Evolutionary conservation across 805 yeast species (phyloP).

Genomic region (Zygosaccharomyces siamensis): DNA sequence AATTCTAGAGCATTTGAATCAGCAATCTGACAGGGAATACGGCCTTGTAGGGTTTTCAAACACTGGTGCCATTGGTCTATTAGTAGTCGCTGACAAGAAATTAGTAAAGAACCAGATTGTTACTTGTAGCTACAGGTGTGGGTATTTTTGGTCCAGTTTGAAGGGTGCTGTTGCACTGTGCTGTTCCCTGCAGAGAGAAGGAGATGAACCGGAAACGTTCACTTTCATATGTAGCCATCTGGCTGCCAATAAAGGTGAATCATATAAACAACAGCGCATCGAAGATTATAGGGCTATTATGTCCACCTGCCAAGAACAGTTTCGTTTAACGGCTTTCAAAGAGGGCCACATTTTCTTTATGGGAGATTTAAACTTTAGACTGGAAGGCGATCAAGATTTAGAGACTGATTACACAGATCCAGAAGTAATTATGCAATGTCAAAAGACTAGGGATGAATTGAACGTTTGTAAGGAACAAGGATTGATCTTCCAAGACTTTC

Average conservation of each 20-base stretch:
- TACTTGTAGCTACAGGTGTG: constrained; percentile 44
- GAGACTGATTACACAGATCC: constrained; percentile 16
- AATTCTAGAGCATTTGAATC: constrained; percentile 35
- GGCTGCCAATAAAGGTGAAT: constrained; percentile 69
- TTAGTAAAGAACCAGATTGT: constrained; percentile 28
- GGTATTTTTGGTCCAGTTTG: constrained; percentile 54
- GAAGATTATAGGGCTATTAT: constrained; percentile 46
- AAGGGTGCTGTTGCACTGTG: constrained; percentile 74
- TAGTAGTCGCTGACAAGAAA: constrained; percentile 44
- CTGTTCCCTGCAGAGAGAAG: constrained; percentile 28
- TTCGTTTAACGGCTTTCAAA: constrained; percentile 37
- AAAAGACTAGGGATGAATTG: constrained; percentile 38
- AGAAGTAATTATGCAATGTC: constrained; percentile 13
- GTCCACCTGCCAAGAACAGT: constrained; percentile 41
- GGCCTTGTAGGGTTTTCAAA: constrained; percentile 42
- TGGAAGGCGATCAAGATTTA: constrained; percentile 29
- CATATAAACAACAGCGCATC: constrained; percentile 46
- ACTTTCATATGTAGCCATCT: constrained; percentile 71
- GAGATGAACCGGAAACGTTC: constrained; percentile 34
- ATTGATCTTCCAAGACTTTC: constrained; percentile 54
- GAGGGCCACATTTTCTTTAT: constrained; percentile 67
- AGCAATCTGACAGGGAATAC: constrained; percentile 38
- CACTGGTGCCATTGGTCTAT: constrained; percentile 55
- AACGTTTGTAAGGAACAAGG: constrained; percentile 33
- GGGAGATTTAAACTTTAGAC: constrained; percentile 86